phyloP scores from a whole-genome alignment of 192 early-diverging fungal species.

The Coemansia asiatica region DNA sequence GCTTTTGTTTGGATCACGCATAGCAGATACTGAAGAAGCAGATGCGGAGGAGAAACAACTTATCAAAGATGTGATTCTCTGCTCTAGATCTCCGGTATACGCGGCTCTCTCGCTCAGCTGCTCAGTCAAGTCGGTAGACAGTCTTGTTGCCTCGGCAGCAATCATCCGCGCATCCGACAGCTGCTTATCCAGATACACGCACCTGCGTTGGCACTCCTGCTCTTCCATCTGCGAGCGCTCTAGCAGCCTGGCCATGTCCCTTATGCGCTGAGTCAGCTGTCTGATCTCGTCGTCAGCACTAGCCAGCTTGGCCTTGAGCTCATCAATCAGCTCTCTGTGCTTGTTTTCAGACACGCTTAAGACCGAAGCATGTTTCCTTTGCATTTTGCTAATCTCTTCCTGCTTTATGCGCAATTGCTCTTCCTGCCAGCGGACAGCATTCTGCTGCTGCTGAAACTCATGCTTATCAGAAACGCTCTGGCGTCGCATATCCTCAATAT shows the following conservation, averaged over 20 bases:
- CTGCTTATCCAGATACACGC: slow-evolving; percentile 7
- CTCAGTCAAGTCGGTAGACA: slow-evolving; percentile 15
- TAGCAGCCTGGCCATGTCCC: slow-evolving; percentile 24
- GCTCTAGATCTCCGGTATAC: slow-evolving; percentile 29
- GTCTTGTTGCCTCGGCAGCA: slow-evolving; percentile 5
- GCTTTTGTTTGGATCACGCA: background rate
- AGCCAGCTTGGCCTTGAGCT: slow-evolving; percentile 15
- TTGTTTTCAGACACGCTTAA: slow-evolving; percentile 18
- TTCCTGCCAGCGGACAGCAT: background rate
- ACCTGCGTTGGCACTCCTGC: slow-evolving; percentile 6
- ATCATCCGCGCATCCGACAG: slow-evolving; percentile 20
- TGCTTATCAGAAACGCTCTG: slow-evolving; percentile 15
- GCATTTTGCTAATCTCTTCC: slow-evolving; percentile 9
- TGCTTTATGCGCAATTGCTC: slow-evolving; percentile 22
- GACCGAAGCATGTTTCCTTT: slow-evolving; percentile 15
- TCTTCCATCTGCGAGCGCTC: slow-evolving; percentile 5
- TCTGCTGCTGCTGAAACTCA: background rate
- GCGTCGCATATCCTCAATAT: slow-evolving; percentile 21
- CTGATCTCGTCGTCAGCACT: slow-evolving; percentile 17
- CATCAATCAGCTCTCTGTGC: slow-evolving; percentile 16
- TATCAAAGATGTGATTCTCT: slow-evolving; percentile 6
- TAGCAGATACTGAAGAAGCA: background rate
- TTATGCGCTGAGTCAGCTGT: slow-evolving; percentile 11
- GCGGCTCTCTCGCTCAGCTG: slow-evolving; percentile 19
- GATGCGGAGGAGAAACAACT: background rate